Conservation (phyloP, 305 asterid species). For the Andrographis paniculata region DNA sequence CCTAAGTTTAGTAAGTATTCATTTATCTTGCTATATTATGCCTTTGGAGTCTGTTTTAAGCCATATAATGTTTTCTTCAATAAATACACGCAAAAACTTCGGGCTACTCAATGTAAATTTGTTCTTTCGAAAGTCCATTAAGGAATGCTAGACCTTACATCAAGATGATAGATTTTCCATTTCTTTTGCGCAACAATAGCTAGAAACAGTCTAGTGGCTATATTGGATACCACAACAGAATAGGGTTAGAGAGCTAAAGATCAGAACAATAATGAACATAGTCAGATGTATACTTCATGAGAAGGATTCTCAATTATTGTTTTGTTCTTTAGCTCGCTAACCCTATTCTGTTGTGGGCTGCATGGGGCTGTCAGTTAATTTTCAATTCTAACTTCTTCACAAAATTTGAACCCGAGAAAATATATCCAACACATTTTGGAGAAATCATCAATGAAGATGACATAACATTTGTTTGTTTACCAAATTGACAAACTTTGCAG, state of each 20-base stretch:
- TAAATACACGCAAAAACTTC: not conserved
- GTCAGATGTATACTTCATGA: slow-evolving; percentile 7
- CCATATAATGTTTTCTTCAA: slow-evolving; percentile 7
- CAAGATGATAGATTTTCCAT: slow-evolving; percentile 3
- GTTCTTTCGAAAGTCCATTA: slow-evolving; percentile 8
- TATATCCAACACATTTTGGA: slow-evolving; percentile 1
- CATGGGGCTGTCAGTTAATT: slow-evolving; percentile 5
- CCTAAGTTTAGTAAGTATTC: not conserved
- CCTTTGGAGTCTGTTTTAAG: not conserved
- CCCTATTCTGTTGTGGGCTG: slow-evolving; percentile 4
- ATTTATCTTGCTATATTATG: not conserved
- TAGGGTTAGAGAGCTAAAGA: no score
- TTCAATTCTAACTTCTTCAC: not conserved
- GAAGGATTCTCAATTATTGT: not conserved
- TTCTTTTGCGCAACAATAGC: not conserved
- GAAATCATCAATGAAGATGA: not conserved
- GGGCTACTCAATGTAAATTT: not conserved
- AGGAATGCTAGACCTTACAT: slow-evolving; percentile 13
- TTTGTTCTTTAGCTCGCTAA: not conserved
- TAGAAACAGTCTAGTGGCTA: not conserved
- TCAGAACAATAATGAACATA: no score
- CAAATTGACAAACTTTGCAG: not conserved
- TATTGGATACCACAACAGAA: no score
- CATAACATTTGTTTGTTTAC: not conserved
- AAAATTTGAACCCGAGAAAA: slow-evolving; percentile 8